A percentile compares a stretch with the other conserved stretches of the same genome.
Conservation (phyloP, 2,329 filamentous ascomycete species). For the Fusarium anthophilum region DNA sequence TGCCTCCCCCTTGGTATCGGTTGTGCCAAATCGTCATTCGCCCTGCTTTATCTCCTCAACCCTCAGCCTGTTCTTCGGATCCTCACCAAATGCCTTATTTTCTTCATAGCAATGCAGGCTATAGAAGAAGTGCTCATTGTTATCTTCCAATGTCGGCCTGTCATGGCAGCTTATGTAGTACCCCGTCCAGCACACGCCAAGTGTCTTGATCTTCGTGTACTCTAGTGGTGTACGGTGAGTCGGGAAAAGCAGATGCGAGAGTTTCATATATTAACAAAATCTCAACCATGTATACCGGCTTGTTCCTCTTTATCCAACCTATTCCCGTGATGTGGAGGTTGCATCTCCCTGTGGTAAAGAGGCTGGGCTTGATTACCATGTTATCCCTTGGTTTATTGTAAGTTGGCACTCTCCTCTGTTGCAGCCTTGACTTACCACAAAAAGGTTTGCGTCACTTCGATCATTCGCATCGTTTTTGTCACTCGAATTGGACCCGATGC, state of each 20-base stretch:
- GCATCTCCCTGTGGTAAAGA: constrained; percentile 45
- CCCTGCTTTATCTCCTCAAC: constrained; percentile 46
- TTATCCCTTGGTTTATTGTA: constrained; percentile 43
- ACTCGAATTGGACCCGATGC: constrained; percentile 36
- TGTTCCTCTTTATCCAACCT: constrained; percentile 50
- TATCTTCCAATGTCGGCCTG: constrained; percentile 42
- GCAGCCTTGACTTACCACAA: neutral
- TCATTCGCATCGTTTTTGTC: constrained; percentile 43
- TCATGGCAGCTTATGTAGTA: constrained; percentile 42
- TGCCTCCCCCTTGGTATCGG: constrained; percentile 33
- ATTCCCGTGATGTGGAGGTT: constrained; percentile 51
- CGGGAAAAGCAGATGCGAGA: no score
- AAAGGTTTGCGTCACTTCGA: constrained; percentile 41
- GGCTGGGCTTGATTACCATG: constrained; percentile 43
- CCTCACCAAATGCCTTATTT: constrained; percentile 43
- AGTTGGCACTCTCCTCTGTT: neutral
- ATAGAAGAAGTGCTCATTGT: constrained; percentile 44
- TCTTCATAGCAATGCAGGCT: constrained; percentile 43
- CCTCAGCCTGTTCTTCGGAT: constrained; percentile 36
- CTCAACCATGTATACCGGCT: constrained; percentile 45
- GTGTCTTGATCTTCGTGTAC: constrained; percentile 42
- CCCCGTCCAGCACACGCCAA: constrained; percentile 24
- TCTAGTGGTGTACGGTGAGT: constrained; percentile 48
- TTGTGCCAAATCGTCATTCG: constrained; percentile 46
- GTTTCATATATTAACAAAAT: neutral